Percentiles rank a stretch among this genome's conserved stretches.
Conservation (phyloP, 2,329 filamentous ascomycete species). For the Aspergillus ustus region DNA sequence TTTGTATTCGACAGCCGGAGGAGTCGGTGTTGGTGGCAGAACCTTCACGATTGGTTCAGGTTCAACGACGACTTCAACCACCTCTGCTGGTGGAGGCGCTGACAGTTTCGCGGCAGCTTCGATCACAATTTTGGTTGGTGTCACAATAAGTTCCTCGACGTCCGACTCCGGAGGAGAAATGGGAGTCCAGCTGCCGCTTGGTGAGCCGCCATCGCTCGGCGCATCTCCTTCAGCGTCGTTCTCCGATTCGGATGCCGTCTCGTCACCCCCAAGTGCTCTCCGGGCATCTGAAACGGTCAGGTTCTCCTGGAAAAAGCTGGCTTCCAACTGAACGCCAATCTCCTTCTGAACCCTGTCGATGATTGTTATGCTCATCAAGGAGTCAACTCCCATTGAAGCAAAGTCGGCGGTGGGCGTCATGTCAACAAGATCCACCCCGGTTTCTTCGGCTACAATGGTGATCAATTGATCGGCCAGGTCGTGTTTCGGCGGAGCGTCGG, state of each 20-base stretch:
- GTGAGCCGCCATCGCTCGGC: too few species aligned
- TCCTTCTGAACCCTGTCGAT: neutral
- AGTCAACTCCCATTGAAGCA: constrained; percentile 7
- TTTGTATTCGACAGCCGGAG: neutral
- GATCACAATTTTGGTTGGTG: too few species aligned
- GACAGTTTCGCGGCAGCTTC: neutral
- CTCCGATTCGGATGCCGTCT: neutral
- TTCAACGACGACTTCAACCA: neutral
- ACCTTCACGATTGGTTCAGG: neutral
- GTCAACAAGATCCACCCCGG: neutral
- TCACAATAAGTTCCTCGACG: too few species aligned
- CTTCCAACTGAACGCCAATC: neutral
- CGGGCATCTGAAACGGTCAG: neutral
- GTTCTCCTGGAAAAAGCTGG: neutral
- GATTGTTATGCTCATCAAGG: constrained; percentile 8
- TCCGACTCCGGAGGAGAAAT: too few species aligned
- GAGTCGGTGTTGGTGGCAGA: neutral
- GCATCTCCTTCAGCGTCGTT: neutral
- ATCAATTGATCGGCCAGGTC: neutral
- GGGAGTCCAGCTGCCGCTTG: too few species aligned
- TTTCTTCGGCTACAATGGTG: neutral
- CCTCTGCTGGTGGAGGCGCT: neutral
- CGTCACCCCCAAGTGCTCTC: neutral
- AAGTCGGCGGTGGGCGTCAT: neutral
- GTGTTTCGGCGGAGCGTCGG: neutral